Base-by-base conservation (phyloP, 2,329 filamentous ascomycete species). In the Leptosphaerulina australis region DNA sequence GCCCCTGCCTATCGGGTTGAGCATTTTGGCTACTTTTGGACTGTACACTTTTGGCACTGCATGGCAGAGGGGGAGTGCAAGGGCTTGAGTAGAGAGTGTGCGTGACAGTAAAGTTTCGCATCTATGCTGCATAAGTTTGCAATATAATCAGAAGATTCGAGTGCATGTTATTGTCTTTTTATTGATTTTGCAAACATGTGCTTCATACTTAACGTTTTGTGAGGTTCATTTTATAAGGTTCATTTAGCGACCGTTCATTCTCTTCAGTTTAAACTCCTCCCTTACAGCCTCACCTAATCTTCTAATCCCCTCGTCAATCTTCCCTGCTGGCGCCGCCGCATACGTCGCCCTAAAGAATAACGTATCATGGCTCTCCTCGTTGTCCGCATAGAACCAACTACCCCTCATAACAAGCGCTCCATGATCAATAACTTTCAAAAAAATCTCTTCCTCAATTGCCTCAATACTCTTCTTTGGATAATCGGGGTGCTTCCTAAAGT, bases 281-380 rank as follows among this genome's bases (percentile, higher is more conserved):
- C 83, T 81, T 30, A 97, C 78, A 6, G 91, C 89, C 48, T 82
- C 80, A 0, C 90, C 91, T 60, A 99, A 87, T 51, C 93, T 62
- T 58, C 72, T 63, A 49, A 81, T 77, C 10, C 73, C 79, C 67
- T 80, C 78, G 12, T 77, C 69, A 55, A 81, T 80, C 73, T 77
- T 73, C 40, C 77, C 75, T 26, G 67, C 69, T 15, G 72, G 85
- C 2, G 91, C 91, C 28, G 91, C 87, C 0, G 93, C 92, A 76
- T 88, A 99, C 0, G 93, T 99, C 3, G 90, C 86, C 43, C 94
- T 83, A 79, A 97, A 95, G 77, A 90, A 97, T 73, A 96, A 79
- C 21, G 85, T 87, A 75, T 79, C 66, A 40, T 79, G 77, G 44
- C 75, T 71, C 9, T 77, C 79, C 37, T 83, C 79, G 33, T 81